These are phyloP conservation scores for Calonectria hawksworthii DNA, from an alignment of 2,329 filamentous ascomycete species.

Conservation along the genomic window DNA sequence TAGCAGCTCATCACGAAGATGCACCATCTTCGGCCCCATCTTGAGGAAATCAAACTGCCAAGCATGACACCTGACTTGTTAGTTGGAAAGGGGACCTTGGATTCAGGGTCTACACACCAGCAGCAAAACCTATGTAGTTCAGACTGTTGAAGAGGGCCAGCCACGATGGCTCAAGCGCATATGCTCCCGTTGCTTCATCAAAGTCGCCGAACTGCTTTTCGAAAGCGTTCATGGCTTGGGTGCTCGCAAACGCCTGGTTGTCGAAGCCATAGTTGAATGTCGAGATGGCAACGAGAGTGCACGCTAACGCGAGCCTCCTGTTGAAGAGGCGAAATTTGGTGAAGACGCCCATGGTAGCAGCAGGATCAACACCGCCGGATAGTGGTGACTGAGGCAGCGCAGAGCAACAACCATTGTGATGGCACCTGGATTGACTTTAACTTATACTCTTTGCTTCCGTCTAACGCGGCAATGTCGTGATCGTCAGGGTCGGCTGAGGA, in stretches of 20 bases:
- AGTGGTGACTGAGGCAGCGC: neutral
- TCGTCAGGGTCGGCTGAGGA: slow-evolving; percentile 34
- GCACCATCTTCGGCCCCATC: slow-evolving; percentile 45
- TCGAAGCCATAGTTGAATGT: slow-evolving; percentile 58
- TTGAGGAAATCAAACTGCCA: slow-evolving; percentile 40
- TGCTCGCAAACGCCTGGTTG: slow-evolving; percentile 53
- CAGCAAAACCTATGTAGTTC: slow-evolving; percentile 52
- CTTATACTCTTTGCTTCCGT: slow-evolving; percentile 20
- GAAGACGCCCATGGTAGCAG: slow-evolving; percentile 34
- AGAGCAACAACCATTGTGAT: neutral
- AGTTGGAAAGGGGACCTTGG: neutral
- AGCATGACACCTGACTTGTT: slow-evolving; percentile 35
- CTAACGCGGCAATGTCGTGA: slow-evolving; percentile 32
- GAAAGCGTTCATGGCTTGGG: slow-evolving; percentile 55
- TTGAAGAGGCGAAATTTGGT: slow-evolving; percentile 45
- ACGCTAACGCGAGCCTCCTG: slow-evolving; percentile 29
- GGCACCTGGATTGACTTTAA: neutral
- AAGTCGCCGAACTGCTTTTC: slow-evolving; percentile 50
- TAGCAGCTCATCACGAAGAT: slow-evolving; percentile 55
- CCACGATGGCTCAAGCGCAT: slow-evolving; percentile 48
- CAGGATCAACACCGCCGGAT: too few species aligned
- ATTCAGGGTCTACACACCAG: slow-evolving; percentile 38
- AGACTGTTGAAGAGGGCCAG: slow-evolving; percentile 54
- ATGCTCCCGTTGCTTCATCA: slow-evolving; percentile 40
- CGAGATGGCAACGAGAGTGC: slow-evolving; percentile 51